Evolutionary conservation across 768 basidiomycete genomes (phyloP).

Genomic region (Lactarius hengduanensis): DNA sequence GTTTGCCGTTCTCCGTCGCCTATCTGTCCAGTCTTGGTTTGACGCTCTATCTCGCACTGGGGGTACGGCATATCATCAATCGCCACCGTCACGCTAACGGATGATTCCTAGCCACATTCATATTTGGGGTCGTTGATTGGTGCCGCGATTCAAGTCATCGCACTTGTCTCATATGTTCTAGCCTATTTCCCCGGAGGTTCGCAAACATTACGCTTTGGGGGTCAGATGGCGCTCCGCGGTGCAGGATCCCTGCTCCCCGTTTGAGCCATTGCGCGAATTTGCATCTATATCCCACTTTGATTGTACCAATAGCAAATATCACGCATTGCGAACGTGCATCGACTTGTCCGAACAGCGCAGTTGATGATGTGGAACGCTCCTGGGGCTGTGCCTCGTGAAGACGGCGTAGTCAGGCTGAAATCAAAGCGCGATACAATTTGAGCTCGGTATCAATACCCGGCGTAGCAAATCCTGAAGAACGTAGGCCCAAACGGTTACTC

Average conservation of each 20-base stretch:
- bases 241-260: constrained; percentile 81
- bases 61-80: constrained; percentile 49
- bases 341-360: neutral
- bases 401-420: neutral
- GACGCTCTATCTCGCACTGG: constrained; percentile 90
- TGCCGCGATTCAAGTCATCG: constrained; percentile 80
- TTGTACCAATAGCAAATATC: constrained; percentile 14
- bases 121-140: constrained; percentile 84
- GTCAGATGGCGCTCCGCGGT: constrained; percentile 77
- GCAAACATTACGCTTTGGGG: constrained; percentile 77
- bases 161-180: constrained; percentile 84
- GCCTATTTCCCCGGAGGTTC: constrained; percentile 95
- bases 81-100: constrained; percentile 3
- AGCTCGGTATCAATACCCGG: neutral
- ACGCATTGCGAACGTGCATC: neutral
- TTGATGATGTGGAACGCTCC: too few species aligned
- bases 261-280: constrained; percentile 37
- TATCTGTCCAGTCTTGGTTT: constrained; percentile 83
- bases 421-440: neutral
- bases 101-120: constrained; percentile 60
- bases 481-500: neutral
- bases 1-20: constrained; percentile 77
- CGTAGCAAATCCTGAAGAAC: neutral
- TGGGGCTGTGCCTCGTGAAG: neutral
- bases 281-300: constrained; percentile 14